Conservation (phyloP, 306 rosid species). For the Dalbergia cochinchinensis region DNA sequence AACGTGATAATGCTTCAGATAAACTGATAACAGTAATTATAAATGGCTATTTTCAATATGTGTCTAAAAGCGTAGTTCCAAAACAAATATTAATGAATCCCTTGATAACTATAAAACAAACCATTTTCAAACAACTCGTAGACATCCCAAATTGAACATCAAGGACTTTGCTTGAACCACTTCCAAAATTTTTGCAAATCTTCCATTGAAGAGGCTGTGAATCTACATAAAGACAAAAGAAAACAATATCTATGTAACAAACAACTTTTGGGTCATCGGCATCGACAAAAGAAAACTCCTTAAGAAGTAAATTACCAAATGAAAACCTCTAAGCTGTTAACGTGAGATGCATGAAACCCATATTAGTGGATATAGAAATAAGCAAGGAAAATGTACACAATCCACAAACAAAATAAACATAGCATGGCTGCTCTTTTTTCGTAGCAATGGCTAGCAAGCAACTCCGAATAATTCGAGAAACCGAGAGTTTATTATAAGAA, state of each 20-base stretch:
- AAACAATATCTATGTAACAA: not conserved
- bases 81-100: conserved; percentile 17
- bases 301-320: not conserved
- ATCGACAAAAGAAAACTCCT: conserved; percentile 7
- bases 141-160: conserved; percentile 85
- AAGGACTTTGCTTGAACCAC: conserved; percentile 67
- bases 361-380: not conserved
- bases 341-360: not conserved
- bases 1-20: conserved; percentile 15
- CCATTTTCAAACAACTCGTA: conserved; percentile 76
- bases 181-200: conserved; percentile 72
- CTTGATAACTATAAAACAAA: conserved; percentile 43
- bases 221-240: conserved; percentile 52
- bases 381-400: not conserved
- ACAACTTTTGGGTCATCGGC: not conserved
- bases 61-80: not conserved
- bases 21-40: not conserved
- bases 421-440: not conserved
- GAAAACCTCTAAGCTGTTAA: conserved; percentile 1
- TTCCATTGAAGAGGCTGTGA: conserved; percentile 84
- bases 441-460: not conserved
- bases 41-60: not conserved
- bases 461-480: not conserved
- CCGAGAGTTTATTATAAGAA: conserved; percentile 3
- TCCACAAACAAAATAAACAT: not conserved